Conservation (phyloP, 2,329 filamentous ascomycete genomes). For the Paecilomyces fulvus region DNA sequence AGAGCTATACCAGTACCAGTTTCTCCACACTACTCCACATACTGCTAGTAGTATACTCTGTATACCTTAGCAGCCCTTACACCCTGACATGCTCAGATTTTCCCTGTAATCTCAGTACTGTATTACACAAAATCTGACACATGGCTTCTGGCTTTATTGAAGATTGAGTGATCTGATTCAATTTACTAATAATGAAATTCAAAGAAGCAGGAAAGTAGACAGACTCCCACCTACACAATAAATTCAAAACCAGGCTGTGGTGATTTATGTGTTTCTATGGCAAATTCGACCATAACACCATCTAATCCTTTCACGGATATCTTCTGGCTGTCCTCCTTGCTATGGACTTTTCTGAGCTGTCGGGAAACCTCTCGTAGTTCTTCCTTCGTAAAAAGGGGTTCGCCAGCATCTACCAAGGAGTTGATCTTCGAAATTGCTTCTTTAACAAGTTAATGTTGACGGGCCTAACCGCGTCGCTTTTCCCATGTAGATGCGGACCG, state of each 20-base stretch:
- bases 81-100: too few species aligned
- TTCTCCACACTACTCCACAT: too few species aligned
- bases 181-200: not conserved
- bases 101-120: too few species aligned
- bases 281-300: slow-evolving; percentile 1
- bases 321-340: not conserved
- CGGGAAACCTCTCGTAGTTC: not conserved
- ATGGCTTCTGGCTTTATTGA: not conserved
- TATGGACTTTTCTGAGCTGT: not conserved
- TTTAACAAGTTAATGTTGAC: slow-evolving; percentile 2
- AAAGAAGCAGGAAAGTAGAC: not conserved
- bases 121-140: too few species aligned
- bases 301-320: slow-evolving; percentile 2
- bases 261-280: slow-evolving; percentile 2
- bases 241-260: slow-evolving; percentile 1
- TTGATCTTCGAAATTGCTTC: slow-evolving; percentile 2
- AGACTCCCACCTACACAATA: slow-evolving; percentile 1
- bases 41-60: too few species aligned
- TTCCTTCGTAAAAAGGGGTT: slow-evolving; percentile 1
- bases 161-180: not conserved
- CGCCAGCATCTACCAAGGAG: not conserved
- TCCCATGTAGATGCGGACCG: not conserved
- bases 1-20: too few species aligned
- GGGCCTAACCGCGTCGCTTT: not conserved
- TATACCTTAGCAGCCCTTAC: too few species aligned